phyloP scores from a whole-genome alignment of 2,329 filamentous ascomycete genomes.

The Rutstroemia sydowiana region DNA sequence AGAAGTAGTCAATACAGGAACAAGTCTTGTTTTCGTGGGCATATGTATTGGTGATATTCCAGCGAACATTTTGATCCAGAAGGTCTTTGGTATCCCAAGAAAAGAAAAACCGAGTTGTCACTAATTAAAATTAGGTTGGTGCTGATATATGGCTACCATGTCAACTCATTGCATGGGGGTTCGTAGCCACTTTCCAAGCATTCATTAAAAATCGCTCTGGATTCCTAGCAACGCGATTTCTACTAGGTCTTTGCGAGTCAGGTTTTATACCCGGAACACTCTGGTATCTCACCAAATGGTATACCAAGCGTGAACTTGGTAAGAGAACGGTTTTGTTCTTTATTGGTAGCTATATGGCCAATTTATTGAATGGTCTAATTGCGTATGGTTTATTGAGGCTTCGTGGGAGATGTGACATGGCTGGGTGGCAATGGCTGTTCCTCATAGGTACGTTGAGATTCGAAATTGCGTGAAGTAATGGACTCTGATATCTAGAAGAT shows the following conservation, averaged over 20 bases:
- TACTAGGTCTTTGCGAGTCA: constrained; percentile 44
- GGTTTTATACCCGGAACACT: constrained; percentile 47
- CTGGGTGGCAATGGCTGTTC: constrained; percentile 42
- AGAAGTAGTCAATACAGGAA: neutral
- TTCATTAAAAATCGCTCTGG: constrained; percentile 39
- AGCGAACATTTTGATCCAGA: neutral
- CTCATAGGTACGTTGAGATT: neutral
- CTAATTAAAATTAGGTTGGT: neutral
- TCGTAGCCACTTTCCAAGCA: constrained; percentile 39
- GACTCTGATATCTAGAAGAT: neutral
- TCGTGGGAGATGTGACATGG: constrained; percentile 38
- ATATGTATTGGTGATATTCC: neutral
- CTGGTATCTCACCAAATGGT: constrained; percentile 48
- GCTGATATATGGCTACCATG: neutral
- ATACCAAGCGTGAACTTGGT: constrained; percentile 34
- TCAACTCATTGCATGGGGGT: neutral
- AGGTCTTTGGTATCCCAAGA: neutral
- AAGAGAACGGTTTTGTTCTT: constrained; percentile 41
- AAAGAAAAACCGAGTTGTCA: neutral
- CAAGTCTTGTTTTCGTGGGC: neutral
- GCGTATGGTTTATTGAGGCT: constrained; percentile 44
- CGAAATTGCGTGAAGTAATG: neutral
- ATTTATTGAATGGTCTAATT: constrained; percentile 38
- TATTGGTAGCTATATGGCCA: constrained; percentile 41
- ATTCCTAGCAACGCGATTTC: constrained; percentile 40